phyloP scores from a whole-genome alignment of 2,329 filamentous ascomycete species.

The Ophiocordyceps camponoti-leonardi region DNA sequence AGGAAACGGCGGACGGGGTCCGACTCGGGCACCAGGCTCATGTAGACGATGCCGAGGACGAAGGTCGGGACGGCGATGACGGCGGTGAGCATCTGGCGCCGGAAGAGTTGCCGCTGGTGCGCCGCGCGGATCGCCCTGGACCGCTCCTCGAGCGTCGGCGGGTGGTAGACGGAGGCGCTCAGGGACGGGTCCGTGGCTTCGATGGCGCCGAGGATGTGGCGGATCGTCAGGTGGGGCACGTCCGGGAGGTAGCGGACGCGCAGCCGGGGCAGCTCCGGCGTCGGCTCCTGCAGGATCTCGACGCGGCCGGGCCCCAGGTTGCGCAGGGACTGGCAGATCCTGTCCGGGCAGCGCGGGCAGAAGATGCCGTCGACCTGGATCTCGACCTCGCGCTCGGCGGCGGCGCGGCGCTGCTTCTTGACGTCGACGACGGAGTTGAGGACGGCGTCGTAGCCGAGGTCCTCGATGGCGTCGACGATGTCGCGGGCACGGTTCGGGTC shows the following conservation, averaged over 20 bases:
- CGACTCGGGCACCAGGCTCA: constrained; percentile 53
- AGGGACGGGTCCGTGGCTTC: constrained; percentile 49
- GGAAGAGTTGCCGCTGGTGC: constrained; percentile 51
- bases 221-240: constrained; percentile 54
- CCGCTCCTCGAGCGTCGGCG: constrained; percentile 68
- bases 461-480: constrained; percentile 32
- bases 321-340: constrained; percentile 35
- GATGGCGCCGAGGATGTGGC: constrained; percentile 55
- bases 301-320: constrained; percentile 32
- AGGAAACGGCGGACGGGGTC: constrained; percentile 45
- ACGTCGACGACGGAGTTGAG: constrained; percentile 32
- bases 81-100: constrained; percentile 53
- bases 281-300: constrained; percentile 35
- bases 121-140: constrained; percentile 53
- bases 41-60: constrained; percentile 76
- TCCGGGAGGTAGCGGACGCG: constrained; percentile 53
- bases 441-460: constrained; percentile 48
- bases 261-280: constrained; percentile 47
- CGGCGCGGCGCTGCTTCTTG: constrained; percentile 21
- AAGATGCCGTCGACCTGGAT: constrained; percentile 57
- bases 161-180: constrained; percentile 54
- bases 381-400: constrained; percentile 36
- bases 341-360: constrained; percentile 51
- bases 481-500: constrained; percentile 14
- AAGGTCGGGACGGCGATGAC: constrained; percentile 66